Evolutionary conservation across 2,329 filamentous ascomycete genomes (phyloP).

Genomic region (Sclerotinia spermophila): DNA sequence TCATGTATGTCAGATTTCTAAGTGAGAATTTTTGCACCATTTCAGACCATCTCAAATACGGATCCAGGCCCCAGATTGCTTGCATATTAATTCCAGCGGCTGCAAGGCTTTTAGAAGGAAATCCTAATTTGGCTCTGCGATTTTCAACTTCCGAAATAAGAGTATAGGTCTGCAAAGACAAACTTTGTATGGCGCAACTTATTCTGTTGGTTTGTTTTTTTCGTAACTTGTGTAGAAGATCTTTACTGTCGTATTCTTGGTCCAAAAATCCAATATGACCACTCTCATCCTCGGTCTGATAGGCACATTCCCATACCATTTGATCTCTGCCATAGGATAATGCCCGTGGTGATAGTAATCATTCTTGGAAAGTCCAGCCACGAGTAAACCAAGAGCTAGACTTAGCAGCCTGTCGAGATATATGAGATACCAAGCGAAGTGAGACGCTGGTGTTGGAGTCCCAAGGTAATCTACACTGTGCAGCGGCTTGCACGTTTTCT

Average conservation of each 20-base stretch:
- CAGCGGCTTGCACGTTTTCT: neutral
- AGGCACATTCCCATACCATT: constrained; percentile 19
- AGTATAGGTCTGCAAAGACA: neutral
- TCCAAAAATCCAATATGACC: constrained; percentile 18
- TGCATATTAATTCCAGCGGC: constrained; percentile 8
- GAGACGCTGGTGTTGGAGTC: neutral
- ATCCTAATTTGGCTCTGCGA: constrained; percentile 1
- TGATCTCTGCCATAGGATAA: constrained; percentile 18
- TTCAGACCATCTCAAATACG: constrained; percentile 19
- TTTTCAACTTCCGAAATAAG: constrained; percentile 6
- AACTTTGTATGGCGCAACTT: constrained; percentile 1
- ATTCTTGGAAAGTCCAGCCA: constrained; percentile 17
- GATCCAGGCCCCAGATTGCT: constrained; percentile 15
- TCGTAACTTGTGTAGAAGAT: constrained; percentile 18
- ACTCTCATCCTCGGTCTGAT: constrained; percentile 15
- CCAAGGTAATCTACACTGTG: constrained; percentile 1
- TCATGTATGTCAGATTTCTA: constrained; percentile 15
- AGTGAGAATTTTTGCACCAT: constrained; percentile 18
- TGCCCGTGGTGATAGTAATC: constrained; percentile 13
- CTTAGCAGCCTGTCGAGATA: constrained; percentile 14
- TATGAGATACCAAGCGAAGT: constrained; percentile 10
- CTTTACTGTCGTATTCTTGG: constrained; percentile 22
- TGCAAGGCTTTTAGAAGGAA: constrained; percentile 2
- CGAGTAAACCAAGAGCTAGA: constrained; percentile 17
- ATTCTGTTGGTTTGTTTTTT: constrained; percentile 14